These are phyloP conservation scores for Quercus bicolor DNA, from an alignment of 306 rosid genomes.

Conservation along the genomic window DNA sequence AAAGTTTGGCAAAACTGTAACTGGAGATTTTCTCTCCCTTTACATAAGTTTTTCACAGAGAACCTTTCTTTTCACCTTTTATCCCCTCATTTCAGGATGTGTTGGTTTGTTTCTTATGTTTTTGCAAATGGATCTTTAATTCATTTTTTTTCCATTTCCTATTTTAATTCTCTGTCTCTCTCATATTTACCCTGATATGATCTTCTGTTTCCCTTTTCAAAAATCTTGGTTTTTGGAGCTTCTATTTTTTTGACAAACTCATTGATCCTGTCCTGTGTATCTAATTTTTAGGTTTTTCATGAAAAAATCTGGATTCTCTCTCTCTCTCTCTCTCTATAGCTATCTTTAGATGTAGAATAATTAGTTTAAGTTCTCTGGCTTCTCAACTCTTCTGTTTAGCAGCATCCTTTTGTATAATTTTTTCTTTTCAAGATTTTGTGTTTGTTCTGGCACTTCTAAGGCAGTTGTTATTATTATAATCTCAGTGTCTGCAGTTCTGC, in stretches of 20 bases:
- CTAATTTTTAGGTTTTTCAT: not conserved
- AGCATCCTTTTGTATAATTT: not conserved
- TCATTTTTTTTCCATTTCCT: not conserved
- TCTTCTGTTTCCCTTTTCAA: not conserved
- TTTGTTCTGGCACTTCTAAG: not conserved
- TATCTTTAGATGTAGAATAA: not conserved
- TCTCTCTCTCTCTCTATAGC: not conserved
- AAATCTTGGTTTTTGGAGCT: not conserved
- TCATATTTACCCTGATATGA: not conserved
- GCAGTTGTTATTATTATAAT: not conserved
- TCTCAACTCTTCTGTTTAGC: not conserved
- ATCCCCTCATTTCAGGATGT: slow-evolving; percentile 19
- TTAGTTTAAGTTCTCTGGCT: not conserved
- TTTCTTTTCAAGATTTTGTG: not conserved
- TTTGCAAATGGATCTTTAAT: not conserved
- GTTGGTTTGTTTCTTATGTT: slow-evolving; percentile 8
- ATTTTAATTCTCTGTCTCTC: slow-evolving; percentile 3
- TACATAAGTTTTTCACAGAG: not conserved
- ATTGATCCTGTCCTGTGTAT: not conserved
- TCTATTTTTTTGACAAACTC: not conserved
- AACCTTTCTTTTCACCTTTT: slow-evolving; percentile 13
- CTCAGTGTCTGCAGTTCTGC: not conserved
- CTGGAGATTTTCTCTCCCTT: slow-evolving; percentile 12
- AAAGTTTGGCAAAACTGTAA: slow-evolving; percentile 23
- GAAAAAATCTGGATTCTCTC: not conserved